phyloP scores from a whole-genome alignment of 192 early-diverging fungal genomes.

The Entophlyctis helioformis region DNA sequence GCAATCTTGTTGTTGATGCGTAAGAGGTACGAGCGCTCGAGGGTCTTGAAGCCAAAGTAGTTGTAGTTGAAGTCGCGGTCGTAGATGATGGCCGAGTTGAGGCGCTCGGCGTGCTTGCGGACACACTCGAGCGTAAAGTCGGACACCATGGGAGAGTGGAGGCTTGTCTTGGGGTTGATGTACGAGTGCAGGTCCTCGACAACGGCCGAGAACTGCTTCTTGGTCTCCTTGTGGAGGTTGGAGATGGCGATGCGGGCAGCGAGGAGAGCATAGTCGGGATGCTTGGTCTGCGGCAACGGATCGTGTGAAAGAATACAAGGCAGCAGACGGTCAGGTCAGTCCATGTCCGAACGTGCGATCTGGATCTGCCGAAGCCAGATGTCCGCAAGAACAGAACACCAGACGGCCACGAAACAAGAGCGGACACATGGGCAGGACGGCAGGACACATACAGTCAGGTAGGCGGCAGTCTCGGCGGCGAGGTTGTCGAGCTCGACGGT shows the following conservation, averaged over 20 bases:
- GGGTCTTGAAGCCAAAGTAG: conserved; percentile 99
- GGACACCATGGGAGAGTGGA: conserved; percentile 84
- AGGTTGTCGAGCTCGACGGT: conserved; percentile 95
- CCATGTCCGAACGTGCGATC: too few relatives aligned
- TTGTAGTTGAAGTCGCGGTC: conserved; percentile 96
- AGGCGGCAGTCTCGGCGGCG: conserved; percentile 80
- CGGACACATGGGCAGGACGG: too few relatives aligned
- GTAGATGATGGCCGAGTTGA: conserved; percentile 95
- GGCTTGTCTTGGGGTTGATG: conserved; percentile 80
- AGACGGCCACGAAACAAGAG: too few relatives aligned
- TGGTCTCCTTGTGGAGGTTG: conserved; percentile 67
- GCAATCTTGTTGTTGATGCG: conserved; percentile 76
- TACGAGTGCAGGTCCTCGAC: conserved; percentile 77
- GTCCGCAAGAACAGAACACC: too few relatives aligned
- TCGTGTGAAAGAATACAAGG: too few relatives aligned
- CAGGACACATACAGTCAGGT: conserved; percentile 44
- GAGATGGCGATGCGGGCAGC: conserved; percentile 94
- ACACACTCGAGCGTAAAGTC: conserved; percentile 59
- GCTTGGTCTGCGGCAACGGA: conserved; percentile 55
- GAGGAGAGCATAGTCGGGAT: conserved; percentile 92
- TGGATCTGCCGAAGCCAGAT: too few relatives aligned
- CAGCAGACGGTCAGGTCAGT: too few relatives aligned
- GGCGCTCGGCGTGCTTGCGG: conserved; percentile 58
- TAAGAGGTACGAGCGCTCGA: conserved; percentile 92
- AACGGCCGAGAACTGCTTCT: conserved; percentile 67